These are phyloP conservation scores for Debaryomyces udenii DNA, from an alignment of 1,139 yeast species.

Conservation along the genomic window DNA sequence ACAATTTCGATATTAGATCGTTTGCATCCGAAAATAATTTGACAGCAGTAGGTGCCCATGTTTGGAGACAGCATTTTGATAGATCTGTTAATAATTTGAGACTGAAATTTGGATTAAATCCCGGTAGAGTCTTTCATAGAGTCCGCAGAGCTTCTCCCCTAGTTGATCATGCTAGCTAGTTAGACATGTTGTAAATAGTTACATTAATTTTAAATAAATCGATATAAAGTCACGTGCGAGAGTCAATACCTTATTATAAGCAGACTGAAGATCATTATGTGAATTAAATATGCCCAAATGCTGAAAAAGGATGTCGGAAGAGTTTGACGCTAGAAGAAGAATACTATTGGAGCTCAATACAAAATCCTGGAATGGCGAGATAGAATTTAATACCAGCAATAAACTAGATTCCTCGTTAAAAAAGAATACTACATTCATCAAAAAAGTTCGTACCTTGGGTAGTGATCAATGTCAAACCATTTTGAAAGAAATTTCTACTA, in stretches of 20 bases:
- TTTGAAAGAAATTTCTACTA: conserved; percentile 60
- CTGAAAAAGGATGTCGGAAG: conserved; percentile 13
- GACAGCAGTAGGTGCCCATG: conserved; percentile 84
- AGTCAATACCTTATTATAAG: no score
- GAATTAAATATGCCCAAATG: no score
- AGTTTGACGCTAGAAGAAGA: conserved; percentile 14
- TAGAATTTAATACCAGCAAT: conserved; percentile 25
- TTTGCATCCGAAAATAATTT: conserved; percentile 61
- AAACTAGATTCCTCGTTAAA: conserved; percentile 77
- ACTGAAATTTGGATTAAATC: conserved; percentile 67
- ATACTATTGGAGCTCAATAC: conserved; percentile 46
- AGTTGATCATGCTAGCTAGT: conserved; percentile 7
- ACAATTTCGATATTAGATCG: conserved; percentile 68
- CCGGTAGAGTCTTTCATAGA: conserved; percentile 75
- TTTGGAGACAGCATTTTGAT: conserved; percentile 89
- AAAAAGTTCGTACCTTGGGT: conserved; percentile 62
- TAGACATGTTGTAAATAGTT: conserved; percentile 7
- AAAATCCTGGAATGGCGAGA: conserved; percentile 58
- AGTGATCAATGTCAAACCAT: conserved; percentile 42
- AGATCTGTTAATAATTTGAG: conserved; percentile 70
- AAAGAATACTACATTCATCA: conserved; percentile 81
- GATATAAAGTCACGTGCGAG: no score
- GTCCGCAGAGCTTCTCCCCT: conserved; percentile 39
- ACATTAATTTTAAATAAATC: no score
- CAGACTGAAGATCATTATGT: no score